Percentiles rank a stretch among this genome's conserved stretches.
Evolutionary conservation across 1,139 yeast species (phyloP).

Genomic region (Protomyces inouyei): DNA sequence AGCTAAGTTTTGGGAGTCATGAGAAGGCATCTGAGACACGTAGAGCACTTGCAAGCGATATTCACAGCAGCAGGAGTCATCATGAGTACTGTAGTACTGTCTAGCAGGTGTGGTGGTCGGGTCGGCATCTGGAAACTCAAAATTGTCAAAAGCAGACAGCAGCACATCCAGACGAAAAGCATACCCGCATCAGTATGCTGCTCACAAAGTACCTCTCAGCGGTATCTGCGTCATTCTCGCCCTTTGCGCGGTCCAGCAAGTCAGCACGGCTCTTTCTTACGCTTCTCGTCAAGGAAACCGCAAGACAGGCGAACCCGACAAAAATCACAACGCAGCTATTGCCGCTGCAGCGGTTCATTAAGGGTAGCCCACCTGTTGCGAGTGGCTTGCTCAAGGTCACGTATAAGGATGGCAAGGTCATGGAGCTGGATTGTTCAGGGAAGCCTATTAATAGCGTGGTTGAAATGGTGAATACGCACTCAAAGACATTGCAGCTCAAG

Average conservation of each 20-base stretch:
- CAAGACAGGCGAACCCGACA: slow-evolving; percentile 14
- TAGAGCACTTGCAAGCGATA: too few relatives aligned
- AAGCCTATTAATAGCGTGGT: slow-evolving; percentile 6
- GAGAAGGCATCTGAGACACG: too few relatives aligned
- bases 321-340: slow-evolving; percentile 6
- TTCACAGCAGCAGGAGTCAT: too few relatives aligned
- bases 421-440: slow-evolving; percentile 46
- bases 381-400: slow-evolving; percentile 63
- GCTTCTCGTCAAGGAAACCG: slow-evolving; percentile 21
- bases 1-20: too few relatives aligned
- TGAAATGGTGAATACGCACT: slow-evolving; percentile 10
- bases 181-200: slow-evolving; percentile 9
- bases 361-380: background rate
- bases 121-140: too few relatives aligned
- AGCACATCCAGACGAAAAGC: too few relatives aligned
- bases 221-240: slow-evolving; percentile 7
- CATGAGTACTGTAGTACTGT: too few relatives aligned
- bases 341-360: background rate
- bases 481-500: slow-evolving; percentile 15
- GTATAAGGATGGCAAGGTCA: slow-evolving; percentile 66
- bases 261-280: slow-evolving; percentile 16
- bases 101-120: too few relatives aligned
- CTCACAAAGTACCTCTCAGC: slow-evolving; percentile 23
- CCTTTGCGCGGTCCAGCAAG: slow-evolving; percentile 11
- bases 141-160: too few relatives aligned